Conservation (phyloP, 208 protist genomes). For the Lotmaria passim region DNA sequence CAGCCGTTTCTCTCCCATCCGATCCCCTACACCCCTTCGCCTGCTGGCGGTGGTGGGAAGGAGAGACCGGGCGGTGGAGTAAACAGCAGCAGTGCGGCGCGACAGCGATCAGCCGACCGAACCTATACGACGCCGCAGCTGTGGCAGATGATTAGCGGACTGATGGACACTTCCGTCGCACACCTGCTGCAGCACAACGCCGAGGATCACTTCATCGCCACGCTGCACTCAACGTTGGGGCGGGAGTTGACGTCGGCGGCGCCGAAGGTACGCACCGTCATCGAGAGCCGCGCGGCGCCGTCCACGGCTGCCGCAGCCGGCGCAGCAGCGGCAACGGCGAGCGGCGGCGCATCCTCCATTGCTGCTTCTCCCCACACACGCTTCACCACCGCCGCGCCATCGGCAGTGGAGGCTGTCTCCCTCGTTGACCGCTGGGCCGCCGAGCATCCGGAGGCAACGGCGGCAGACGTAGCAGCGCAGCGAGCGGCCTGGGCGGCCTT, state of each 20-base stretch:
- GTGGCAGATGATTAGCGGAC: conserved; percentile 50
- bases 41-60: no score
- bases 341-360: background rate
- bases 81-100: background rate
- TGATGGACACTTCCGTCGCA: conserved; percentile 43
- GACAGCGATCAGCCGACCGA: conserved; percentile 8
- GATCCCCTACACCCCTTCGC: conserved; percentile 12
- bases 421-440: conserved; percentile 45
- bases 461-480: conserved; percentile 41
- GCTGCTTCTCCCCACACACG: background rate
- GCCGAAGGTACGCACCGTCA: conserved; percentile 29
- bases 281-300: conserved; percentile 13
- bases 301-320: background rate
- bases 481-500: conserved; percentile 35
- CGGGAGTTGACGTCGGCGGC: conserved; percentile 1
- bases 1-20: conserved; percentile 50
- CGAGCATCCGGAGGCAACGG: conserved; percentile 34
- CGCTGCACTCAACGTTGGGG: conserved; percentile 35
- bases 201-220: conserved; percentile 52
- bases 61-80: background rate
- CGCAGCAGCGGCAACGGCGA: background rate
- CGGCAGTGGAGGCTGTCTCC: background rate
- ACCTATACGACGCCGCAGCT: conserved; percentile 18
- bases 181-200: conserved; percentile 49
- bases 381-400: background rate